These are phyloP conservation scores for Ilyonectria robusta DNA, from an alignment of 2,329 filamentous ascomycete genomes.

Conservation along the genomic window DNA sequence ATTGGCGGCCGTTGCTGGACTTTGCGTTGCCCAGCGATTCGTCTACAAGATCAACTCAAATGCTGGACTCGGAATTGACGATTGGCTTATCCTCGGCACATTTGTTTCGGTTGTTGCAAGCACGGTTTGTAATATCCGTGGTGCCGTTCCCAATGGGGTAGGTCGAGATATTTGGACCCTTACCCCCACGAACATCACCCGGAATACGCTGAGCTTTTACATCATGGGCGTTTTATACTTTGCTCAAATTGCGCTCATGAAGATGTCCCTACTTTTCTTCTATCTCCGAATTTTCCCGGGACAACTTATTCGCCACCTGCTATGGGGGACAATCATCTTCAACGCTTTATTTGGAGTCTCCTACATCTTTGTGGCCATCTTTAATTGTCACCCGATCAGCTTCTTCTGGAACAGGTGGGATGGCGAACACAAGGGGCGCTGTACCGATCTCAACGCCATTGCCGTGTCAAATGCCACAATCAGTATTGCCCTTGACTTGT, in stretches of 20 bases:
- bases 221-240: conserved; percentile 57
- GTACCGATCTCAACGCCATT: neutral
- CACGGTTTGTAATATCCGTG: conserved; percentile 43
- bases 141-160: conserved; percentile 46
- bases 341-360: conserved; percentile 49
- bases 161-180: conserved; percentile 55
- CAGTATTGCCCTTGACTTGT: neutral
- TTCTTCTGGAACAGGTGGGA: conserved; percentile 54
- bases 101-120: conserved; percentile 41
- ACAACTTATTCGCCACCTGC: conserved; percentile 45
- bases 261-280: conserved; percentile 59
- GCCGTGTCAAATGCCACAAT: neutral
- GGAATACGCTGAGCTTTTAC: conserved; percentile 50
- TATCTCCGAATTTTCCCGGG: conserved; percentile 59
- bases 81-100: conserved; percentile 46
- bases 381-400: conserved; percentile 57
- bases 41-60: conserved; percentile 47
- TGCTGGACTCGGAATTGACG: conserved; percentile 50
- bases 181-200: conserved; percentile 29
- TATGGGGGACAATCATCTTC: conserved; percentile 53
- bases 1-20: conserved; percentile 51
- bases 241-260: conserved; percentile 54
- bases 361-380: conserved; percentile 52
- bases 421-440: neutral
- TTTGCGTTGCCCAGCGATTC: conserved; percentile 54